A percentile compares a stretch with the other conserved stretches of the same genome.
phyloP scores from a whole-genome alignment of 306 rosid genomes.

The Vigna trinervia region DNA sequence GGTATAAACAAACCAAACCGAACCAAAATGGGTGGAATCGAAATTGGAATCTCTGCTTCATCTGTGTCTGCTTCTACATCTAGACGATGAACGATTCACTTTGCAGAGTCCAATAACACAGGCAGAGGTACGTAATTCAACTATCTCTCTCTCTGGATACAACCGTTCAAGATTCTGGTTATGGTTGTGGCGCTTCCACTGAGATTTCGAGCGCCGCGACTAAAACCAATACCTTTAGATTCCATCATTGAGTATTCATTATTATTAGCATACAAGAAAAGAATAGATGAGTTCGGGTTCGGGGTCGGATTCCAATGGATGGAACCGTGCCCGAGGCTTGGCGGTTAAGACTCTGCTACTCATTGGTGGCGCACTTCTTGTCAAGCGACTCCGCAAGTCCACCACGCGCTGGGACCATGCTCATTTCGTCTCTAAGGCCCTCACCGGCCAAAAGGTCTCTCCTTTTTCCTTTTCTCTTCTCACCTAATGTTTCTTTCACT shows the following conservation, averaged over 20 bases:
- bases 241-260: not conserved
- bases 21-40: not conserved
- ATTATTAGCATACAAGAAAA: not conserved
- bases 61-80: not conserved
- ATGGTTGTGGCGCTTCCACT: not conserved
- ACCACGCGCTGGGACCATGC: constrained; percentile 99
- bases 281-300: constrained; percentile 60
- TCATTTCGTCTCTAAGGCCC: constrained; percentile 74
- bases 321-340: constrained; percentile 75
- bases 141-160: not conserved
- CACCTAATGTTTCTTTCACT: not conserved
- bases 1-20: not conserved
- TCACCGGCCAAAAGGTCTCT: constrained; percentile 82
- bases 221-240: not conserved
- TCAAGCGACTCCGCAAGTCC: constrained; percentile 91
- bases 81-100: constrained; percentile 10
- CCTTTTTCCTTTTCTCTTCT: not conserved
- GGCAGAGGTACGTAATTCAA: not conserved
- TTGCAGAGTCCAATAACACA: constrained; percentile 9
- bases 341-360: constrained; percentile 72
- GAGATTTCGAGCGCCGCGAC: not conserved
- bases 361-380: constrained; percentile 86
- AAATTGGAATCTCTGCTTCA: not conserved
- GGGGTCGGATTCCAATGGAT: constrained; percentile 58
- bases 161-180: not conserved